Base-by-base conservation (phyloP, 2,329 filamentous ascomycete species). In the Cryphonectria japonica region DNA sequence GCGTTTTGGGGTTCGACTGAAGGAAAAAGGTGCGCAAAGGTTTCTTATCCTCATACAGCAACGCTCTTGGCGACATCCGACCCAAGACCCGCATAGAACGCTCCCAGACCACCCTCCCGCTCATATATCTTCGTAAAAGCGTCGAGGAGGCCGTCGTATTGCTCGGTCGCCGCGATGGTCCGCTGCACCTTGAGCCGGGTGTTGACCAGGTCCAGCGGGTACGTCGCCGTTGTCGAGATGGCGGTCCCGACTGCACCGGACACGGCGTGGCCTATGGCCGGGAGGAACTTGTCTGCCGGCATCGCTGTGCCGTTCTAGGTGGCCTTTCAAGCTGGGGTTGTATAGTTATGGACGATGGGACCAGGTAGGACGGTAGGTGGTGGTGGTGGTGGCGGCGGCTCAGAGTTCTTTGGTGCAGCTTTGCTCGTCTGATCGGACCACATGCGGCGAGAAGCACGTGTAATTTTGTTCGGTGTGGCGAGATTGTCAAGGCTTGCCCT, bases 131-230 rank as follows among this genome's bases (percentile, higher is more conserved):
- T 91, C 71, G 84, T 82, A 54, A 92, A 87, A 0, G 92, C 93
- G 80, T 95, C 92, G 32, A 88, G 68, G 61, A 96, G 84, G 69
- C 88, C 88, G 39, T 83, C 83, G 79, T 95, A 94, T 26, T 26
- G 61, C 61, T 64, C 37, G 4, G 61, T 9, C 61, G 61, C 8
- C 9, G 61, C n/a, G 16, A 64, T n/a, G 6, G 61, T 22, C 57
- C 87, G 87, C 82, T 96, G 93, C 3, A 93, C 92, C 81, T 97
- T 94, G 63, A 97, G 86, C 39, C 94, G 89, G 37, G 94, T 94
- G 69, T 94, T 91, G 73, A 96, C 89, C 60, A 97, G 87, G 76
- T 93, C 92, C 70, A 97, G 87, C 1, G 94, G 95, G 78, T 97
- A 97, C 7, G 93, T 90, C 69, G 90, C 82, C 63, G 94, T 85